These are phyloP conservation scores for Isatis lusitanica DNA, from an alignment of 441 rosid species.

Conservation along the genomic window DNA sequence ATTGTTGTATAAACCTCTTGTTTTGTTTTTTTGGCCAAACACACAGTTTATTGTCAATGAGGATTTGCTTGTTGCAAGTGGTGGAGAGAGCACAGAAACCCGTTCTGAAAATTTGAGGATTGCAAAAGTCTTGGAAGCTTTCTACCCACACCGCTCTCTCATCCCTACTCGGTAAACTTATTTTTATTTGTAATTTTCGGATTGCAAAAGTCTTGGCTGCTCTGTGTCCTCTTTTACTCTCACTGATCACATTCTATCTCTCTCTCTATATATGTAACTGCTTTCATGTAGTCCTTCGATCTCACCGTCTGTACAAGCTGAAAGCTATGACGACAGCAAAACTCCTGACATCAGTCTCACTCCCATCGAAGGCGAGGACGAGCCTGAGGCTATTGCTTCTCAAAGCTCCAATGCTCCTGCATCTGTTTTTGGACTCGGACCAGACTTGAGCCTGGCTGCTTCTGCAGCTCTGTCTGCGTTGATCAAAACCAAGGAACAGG, in stretches of 20 bases:
- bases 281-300: constrained; percentile 47
- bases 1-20: too few species aligned
- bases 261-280: not conserved
- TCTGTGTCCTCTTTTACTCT: not conserved
- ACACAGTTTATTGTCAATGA: constrained; percentile 43
- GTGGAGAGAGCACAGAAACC: constrained; percentile 58
- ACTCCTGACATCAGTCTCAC: constrained; percentile 47
- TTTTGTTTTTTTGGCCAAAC: not conserved
- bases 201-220: not conserved
- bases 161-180: constrained; percentile 47
- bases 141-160: constrained; percentile 53
- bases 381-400: not conserved
- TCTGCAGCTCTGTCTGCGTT: constrained; percentile 36
- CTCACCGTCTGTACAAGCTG: constrained; percentile 34
- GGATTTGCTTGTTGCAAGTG: constrained; percentile 50
- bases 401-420: not conserved
- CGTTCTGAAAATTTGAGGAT: constrained; percentile 49
- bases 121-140: constrained; percentile 54
- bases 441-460: constrained; percentile 27
- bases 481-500: constrained; percentile 38
- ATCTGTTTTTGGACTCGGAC: constrained; percentile 18
- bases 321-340: constrained; percentile 42
- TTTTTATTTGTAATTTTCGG: too few species aligned
- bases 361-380: constrained; percentile 49
- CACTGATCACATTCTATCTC: not conserved